Evolutionary conservation across 768 basidiomycete species (phyloP).

Genomic region (Xerocomus spinulosus): DNA sequence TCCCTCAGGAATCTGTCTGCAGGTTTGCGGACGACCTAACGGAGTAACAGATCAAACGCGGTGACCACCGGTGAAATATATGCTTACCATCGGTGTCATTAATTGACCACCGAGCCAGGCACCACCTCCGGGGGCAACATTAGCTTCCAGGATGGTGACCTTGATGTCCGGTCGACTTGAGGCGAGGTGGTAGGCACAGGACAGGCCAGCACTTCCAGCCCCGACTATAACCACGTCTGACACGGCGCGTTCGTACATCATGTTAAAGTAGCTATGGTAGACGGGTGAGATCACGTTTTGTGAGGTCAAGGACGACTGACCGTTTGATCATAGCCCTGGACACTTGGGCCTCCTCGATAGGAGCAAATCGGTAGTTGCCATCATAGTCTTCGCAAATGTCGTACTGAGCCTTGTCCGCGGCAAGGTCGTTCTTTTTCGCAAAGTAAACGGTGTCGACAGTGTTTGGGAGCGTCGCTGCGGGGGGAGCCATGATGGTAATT

Average conservation of each 20-base stretch:
- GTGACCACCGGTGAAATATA: not conserved
- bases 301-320: conserved; percentile 26
- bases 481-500: conserved; percentile 33
- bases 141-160: conserved; percentile 65
- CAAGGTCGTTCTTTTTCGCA: conserved; percentile 22
- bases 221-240: conserved; percentile 78
- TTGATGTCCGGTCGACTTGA: conserved; percentile 64
- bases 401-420: conserved; percentile 8
- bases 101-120: conserved; percentile 78
- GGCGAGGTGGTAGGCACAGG: conserved; percentile 70
- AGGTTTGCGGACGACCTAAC: conserved; percentile 71
- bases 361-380: conserved; percentile 64
- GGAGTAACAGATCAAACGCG: not conserved
- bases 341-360: conserved; percentile 72
- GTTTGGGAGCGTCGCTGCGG: conserved; percentile 31
- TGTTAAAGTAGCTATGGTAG: conserved; percentile 58
- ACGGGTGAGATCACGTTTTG: conserved; percentile 1
- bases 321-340: conserved; percentile 74
- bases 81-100: conserved; percentile 69
- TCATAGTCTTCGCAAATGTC: conserved; percentile 40
- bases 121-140: conserved; percentile 74
- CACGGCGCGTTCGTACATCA: conserved; percentile 68
- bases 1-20: conserved; percentile 67
- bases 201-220: conserved; percentile 64
- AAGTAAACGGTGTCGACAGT: conserved; percentile 18